phyloP scores from a whole-genome alignment of 225 moss, liverwort and hornwort species.

The Lunularia cruciata region DNA sequence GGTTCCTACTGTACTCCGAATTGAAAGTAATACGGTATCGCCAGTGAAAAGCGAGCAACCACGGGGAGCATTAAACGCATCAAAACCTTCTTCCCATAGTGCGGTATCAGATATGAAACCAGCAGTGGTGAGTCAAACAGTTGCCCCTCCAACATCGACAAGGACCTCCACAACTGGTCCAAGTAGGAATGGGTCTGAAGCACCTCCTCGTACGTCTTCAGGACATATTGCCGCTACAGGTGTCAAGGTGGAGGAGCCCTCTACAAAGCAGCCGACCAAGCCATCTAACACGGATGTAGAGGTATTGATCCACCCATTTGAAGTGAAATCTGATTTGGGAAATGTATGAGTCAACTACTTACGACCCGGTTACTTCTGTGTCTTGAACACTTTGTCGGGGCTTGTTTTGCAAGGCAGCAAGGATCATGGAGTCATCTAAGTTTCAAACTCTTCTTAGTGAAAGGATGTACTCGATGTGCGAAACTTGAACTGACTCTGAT shows the following conservation, averaged over 20 bases:
- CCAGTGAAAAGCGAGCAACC: constrained; percentile 33
- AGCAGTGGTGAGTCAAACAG: constrained; percentile 23
- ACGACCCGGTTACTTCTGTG: too few relatives aligned
- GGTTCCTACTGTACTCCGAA: constrained; percentile 56
- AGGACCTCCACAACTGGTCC: constrained; percentile 51
- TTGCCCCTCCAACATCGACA: constrained; percentile 16
- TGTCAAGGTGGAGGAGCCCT: constrained; percentile 64
- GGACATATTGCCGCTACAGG: constrained; percentile 47
- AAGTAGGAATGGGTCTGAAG: constrained; percentile 57
- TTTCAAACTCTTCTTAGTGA: background rate
- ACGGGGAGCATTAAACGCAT: constrained; percentile 20
- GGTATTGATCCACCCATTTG: constrained; percentile 40
- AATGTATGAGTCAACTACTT: too few relatives aligned
- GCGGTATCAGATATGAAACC: constrained; percentile 27
- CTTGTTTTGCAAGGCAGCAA: background rate
- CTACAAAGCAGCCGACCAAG: constrained; percentile 44
- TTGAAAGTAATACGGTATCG: constrained; percentile 40
- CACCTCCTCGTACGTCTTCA: constrained; percentile 40
- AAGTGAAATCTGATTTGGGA: background rate
- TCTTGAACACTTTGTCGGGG: background rate
- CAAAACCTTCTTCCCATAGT: constrained; percentile 32
- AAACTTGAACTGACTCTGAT: background rate
- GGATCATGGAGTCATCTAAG: background rate
- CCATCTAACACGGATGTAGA: constrained; percentile 57
- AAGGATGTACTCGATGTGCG: background rate